A percentile compares a stretch with the other conserved stretches of the same genome.
phyloP scores from a whole-genome alignment of 306 rosid species.

The Argentina anserina region DNA sequence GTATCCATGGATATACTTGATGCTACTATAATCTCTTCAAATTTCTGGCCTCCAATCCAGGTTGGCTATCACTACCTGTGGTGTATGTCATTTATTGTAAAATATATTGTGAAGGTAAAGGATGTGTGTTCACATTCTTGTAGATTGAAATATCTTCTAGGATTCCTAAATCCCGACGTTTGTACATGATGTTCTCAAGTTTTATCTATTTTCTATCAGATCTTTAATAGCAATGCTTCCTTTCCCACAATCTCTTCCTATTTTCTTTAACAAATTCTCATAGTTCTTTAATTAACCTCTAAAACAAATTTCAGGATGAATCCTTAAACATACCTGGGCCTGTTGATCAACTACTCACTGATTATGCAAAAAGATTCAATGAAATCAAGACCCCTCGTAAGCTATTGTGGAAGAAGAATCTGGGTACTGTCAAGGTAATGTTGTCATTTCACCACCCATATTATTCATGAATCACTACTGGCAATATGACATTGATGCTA shows the following conservation, averaged over 20 bases:
- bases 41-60: slow-evolving; percentile 99
- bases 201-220: not conserved
- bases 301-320: slow-evolving; percentile 66
- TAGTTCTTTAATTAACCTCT: slow-evolving; percentile 26
- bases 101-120: not conserved
- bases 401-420: slow-evolving; percentile 87
- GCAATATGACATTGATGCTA: not conserved
- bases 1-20: slow-evolving; percentile 66
- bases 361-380: slow-evolving; percentile 82
- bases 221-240: not conserved
- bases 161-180: not conserved
- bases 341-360: slow-evolving; percentile 72
- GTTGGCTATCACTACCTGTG: slow-evolving; percentile 24
- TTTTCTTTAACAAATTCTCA: too few relatives aligned
- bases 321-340: slow-evolving; percentile 59
- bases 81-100: slow-evolving; percentile 8
- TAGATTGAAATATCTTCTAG: not conserved
- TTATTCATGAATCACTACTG: not conserved
- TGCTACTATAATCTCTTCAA: slow-evolving; percentile 79
- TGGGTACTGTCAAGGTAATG: slow-evolving; percentile 97
- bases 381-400: slow-evolving; percentile 97
- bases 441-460: too few relatives aligned
- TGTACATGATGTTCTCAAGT: not conserved
- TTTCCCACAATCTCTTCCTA: not conserved
- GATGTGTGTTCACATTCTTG: not conserved